These are phyloP conservation scores for Chaetomiaceae sp. DNA, from an alignment of 2,329 filamentous ascomycete species.

Conservation along the genomic window DNA sequence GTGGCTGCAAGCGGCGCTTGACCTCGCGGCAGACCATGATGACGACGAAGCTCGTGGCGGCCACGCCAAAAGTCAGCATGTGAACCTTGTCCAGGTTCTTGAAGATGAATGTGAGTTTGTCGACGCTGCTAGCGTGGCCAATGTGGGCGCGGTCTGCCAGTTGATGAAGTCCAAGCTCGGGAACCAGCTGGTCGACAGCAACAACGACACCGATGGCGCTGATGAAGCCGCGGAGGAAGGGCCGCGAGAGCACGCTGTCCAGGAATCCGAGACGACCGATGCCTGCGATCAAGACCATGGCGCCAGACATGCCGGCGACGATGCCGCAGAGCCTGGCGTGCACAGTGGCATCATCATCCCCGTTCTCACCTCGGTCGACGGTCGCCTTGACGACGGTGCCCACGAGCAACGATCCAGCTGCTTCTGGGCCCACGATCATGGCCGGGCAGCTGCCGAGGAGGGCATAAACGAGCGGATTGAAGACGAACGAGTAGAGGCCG, in stretches of 20 bases:
- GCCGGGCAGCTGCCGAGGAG: slow-evolving; percentile 86
- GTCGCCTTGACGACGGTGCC: slow-evolving; percentile 79
- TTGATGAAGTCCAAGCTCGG: slow-evolving; percentile 72
- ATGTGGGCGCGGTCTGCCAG: slow-evolving; percentile 60
- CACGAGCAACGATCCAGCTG: slow-evolving; percentile 83
- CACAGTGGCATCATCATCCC: slow-evolving; percentile 58
- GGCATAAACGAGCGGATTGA: slow-evolving; percentile 88
- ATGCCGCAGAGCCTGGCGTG: slow-evolving; percentile 85
- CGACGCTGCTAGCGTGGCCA: slow-evolving; percentile 76
- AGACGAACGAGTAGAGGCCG: slow-evolving; percentile 88
- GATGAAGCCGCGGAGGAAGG: slow-evolving; percentile 92
- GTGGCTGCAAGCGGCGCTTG: slow-evolving; percentile 74
- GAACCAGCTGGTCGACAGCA: slow-evolving; percentile 88
- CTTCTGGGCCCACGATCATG: slow-evolving; percentile 93
- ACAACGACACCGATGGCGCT: slow-evolving; percentile 96
- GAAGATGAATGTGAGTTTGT: slow-evolving; percentile 78
- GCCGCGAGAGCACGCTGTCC: slow-evolving; percentile 87
- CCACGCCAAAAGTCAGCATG: slow-evolving; percentile 68
- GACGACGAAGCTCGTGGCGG: slow-evolving; percentile 72
- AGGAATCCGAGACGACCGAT: slow-evolving; percentile 83
- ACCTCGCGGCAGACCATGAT: slow-evolving; percentile 89
- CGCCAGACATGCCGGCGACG: slow-evolving; percentile 80
- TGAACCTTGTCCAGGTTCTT: slow-evolving; percentile 63
- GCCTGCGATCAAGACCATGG: slow-evolving; percentile 83
- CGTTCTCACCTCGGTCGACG: slow-evolving; percentile 62